Conservation (phyloP, 2,329 filamentous ascomycete species). For the Talaromyces rugulosus region DNA sequence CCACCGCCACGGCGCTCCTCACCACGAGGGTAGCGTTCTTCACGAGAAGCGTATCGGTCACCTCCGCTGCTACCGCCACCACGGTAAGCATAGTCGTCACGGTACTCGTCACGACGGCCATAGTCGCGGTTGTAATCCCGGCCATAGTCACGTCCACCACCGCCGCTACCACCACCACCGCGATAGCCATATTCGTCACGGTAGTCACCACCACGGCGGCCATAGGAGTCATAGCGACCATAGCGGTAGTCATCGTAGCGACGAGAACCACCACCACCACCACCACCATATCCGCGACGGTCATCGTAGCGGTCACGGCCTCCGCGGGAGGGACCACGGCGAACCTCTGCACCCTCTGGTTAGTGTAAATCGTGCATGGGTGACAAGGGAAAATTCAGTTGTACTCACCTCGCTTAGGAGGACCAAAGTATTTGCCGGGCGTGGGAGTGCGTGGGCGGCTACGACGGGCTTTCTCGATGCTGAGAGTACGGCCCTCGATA, state of each 20-base stretch:
- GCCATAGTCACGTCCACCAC: slow-evolving; percentile 47
- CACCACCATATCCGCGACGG: slow-evolving; percentile 45
- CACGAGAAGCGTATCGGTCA: slow-evolving; percentile 23
- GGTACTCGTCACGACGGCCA: slow-evolving; percentile 40
- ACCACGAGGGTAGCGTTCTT: slow-evolving; percentile 16
- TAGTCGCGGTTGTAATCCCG: slow-evolving; percentile 48
- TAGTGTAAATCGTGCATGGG: background rate
- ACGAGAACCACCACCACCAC: slow-evolving; percentile 33
- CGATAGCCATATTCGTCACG: slow-evolving; percentile 54
- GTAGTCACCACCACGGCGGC: slow-evolving; percentile 60
- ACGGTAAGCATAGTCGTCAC: slow-evolving; percentile 44
- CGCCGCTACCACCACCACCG: slow-evolving; percentile 44
- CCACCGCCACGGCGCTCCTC: slow-evolving; percentile 44
- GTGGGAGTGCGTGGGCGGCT: slow-evolving; percentile 92
- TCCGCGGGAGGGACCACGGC: slow-evolving; percentile 39
- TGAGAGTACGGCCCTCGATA: slow-evolving; percentile 90
- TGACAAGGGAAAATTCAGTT: background rate
- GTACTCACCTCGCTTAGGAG: slow-evolving; percentile 87
- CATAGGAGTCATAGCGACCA: slow-evolving; percentile 48
- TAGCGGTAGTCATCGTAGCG: slow-evolving; percentile 43
- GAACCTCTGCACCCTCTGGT: slow-evolving; percentile 19
- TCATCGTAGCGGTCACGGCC: slow-evolving; percentile 50
- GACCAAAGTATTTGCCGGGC: slow-evolving; percentile 97
- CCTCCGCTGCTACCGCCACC: slow-evolving; percentile 46
- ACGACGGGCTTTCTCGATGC: slow-evolving; percentile 97